Base-by-base conservation (phyloP, 768 basidiomycete species). In the Tulasnella sp. region DNA sequence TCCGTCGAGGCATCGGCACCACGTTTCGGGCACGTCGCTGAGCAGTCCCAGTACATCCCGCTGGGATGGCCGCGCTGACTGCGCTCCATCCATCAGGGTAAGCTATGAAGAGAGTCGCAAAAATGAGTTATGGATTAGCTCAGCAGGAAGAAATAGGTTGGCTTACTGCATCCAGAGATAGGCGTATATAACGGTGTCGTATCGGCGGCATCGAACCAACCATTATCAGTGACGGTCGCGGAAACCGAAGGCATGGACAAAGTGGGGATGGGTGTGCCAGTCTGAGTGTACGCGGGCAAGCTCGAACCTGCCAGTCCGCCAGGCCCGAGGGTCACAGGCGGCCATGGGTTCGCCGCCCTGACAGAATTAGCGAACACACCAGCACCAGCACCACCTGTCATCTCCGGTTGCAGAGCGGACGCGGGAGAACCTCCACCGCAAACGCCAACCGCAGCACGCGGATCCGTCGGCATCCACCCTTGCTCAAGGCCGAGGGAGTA, bases 381-480 rank as follows among this genome's bases (percentile, higher is more conserved):
- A 9, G 86, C 82, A 15, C 77, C 68, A 30, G 86, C 87, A 53
- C 90, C 90, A 27, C 55, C 55, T 17, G 84, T 86, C 72, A 77
- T 78, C 88, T 63, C 61, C 11, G 67, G 56, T 1, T 66, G 56
- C 10, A 56, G 80, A 51, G 41, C 80, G 79, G 52, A 72, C 51
- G 32, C 65, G 1, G 61, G 61, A 17, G 47, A 50, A 29, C 19
- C 48, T 19, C 27, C 61, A 29, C 67, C 66, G 71, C 95, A 99
- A 43, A 70, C 72, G 19, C 94, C 95, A 29, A 74, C 72, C 4
- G 89, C 84, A 1, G 71, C 70, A 63, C 94, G 81, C 44, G 94
- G 96, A 73, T 99, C 90, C 3, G 65, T 75, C 7, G 96, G 95
- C 76, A 98, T 86, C 89, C 91, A 99, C 9, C 91, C 93, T 41